A percentile compares a stretch with the other conserved stretches of the same genome.
These are phyloP conservation scores for Viola odorata DNA, from an alignment of 345 rosid genomes.

Conservation along the genomic window DNA sequence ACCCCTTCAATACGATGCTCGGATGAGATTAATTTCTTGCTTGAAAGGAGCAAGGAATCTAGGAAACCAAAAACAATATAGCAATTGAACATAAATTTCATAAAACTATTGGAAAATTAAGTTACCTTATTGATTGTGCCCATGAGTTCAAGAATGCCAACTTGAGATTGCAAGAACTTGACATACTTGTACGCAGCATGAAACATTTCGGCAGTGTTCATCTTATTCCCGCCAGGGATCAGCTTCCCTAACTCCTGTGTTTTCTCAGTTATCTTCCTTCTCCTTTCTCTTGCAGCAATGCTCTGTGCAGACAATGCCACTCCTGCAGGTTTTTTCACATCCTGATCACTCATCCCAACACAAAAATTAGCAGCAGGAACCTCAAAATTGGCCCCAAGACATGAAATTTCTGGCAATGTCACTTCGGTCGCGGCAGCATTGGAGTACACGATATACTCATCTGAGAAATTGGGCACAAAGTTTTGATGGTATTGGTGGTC, in stretches of 20 bases:
- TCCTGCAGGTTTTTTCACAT: constrained; percentile 2
- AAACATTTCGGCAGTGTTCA: constrained; percentile 22
- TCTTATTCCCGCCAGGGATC: constrained; percentile 20
- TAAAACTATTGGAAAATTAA: background rate
- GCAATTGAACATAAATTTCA: background rate
- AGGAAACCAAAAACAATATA: background rate
- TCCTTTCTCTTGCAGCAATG: constrained; percentile 14
- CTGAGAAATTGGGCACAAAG: too few relatives aligned
- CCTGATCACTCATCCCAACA: background rate
- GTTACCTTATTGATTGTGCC: constrained; percentile 6
- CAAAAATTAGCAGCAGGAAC: background rate
- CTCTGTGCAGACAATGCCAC: constrained; percentile 15
- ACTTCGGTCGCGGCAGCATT: too few relatives aligned
- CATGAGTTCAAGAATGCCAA: constrained; percentile 7
- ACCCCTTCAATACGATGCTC: background rate
- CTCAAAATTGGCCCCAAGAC: too few relatives aligned
- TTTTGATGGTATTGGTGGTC: too few relatives aligned
- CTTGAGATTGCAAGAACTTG: constrained; percentile 17
- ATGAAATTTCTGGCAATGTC: too few relatives aligned
- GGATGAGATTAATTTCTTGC: background rate
- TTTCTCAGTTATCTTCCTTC: constrained; percentile 20
- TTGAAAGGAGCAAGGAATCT: background rate
- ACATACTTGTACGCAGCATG: constrained; percentile 14
- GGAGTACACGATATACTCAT: too few relatives aligned
- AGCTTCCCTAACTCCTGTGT: constrained; percentile 15